Evolutionary conservation across 179 eudicot species (phyloP).

Genomic region (Vitellaria paradoxa): DNA sequence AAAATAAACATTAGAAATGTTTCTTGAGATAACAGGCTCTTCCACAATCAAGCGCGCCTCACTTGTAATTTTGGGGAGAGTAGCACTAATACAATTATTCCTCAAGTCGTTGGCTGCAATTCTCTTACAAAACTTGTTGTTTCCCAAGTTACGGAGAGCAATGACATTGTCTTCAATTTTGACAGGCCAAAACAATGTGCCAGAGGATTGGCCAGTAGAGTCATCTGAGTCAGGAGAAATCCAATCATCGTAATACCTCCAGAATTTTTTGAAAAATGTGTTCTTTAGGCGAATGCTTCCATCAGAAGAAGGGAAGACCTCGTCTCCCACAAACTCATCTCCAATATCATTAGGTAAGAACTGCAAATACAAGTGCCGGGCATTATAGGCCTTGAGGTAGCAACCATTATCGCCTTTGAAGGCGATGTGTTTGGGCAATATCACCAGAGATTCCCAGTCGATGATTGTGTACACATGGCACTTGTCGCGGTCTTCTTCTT

Average conservation of each 20-base stretch:
- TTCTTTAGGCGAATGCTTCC: constrained; percentile 19
- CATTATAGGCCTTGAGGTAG: neutral
- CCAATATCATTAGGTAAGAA: neutral
- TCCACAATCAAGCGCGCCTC: constrained; percentile 10
- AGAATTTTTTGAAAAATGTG: neutral
- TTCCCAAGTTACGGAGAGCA: constrained; percentile 22
- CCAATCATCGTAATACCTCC: constrained; percentile 25
- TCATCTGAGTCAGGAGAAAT: constrained; percentile 17
- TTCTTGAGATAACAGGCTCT: constrained; percentile 2
- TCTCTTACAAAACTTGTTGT: constrained; percentile 14
- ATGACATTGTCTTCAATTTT: constrained; percentile 4
- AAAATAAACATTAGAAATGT: neutral
- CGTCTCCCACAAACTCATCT: neutral
- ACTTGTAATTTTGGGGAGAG: neutral
- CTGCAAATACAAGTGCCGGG: neutral
- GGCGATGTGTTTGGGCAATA: constrained; percentile 3
- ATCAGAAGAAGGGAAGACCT: constrained; percentile 1
- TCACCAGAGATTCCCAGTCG: constrained; percentile 1
- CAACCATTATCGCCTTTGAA: neutral
- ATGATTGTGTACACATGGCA: neutral
- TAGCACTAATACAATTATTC: constrained; percentile 14
- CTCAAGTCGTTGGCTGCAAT: constrained; percentile 7
- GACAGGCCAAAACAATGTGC: constrained; percentile 17
- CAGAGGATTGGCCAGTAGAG: neutral
- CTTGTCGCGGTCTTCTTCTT: neutral